Conservation (phyloP, 306 rosid genomes). For the Argentina anserina region DNA sequence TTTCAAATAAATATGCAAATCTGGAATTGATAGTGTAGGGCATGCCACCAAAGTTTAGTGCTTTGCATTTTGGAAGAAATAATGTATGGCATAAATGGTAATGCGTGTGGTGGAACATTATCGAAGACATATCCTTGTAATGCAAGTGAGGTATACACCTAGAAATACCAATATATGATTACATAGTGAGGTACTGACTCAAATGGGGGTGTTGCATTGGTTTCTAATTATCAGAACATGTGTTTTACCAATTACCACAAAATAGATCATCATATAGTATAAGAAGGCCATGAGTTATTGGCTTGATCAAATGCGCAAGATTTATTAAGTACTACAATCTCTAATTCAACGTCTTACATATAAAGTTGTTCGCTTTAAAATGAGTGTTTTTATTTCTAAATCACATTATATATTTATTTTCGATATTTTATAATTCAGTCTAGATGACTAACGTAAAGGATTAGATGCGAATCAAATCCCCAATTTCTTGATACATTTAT, state of each 20-base stretch:
- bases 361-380: no score
- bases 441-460: neutral
- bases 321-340: no score
- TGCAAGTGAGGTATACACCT: neutral
- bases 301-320: no score
- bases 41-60: neutral
- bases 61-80: neutral
- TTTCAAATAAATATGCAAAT: neutral
- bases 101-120: neutral
- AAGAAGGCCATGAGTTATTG: no score
- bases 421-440: no score
- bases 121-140: neutral
- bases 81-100: neutral
- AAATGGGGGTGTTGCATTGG: neutral
- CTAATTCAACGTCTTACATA: no score
- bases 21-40: neutral
- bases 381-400: no score
- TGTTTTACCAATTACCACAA: no score
- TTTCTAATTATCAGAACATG: no score
- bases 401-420: no score
- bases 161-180: neutral
- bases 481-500: neutral
- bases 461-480: neutral
- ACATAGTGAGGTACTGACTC: no score
- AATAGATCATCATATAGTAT: no score